Base-by-base conservation (phyloP, 2,329 filamentous ascomycete species). In the Pseudogymnoascus sp. region DNA sequence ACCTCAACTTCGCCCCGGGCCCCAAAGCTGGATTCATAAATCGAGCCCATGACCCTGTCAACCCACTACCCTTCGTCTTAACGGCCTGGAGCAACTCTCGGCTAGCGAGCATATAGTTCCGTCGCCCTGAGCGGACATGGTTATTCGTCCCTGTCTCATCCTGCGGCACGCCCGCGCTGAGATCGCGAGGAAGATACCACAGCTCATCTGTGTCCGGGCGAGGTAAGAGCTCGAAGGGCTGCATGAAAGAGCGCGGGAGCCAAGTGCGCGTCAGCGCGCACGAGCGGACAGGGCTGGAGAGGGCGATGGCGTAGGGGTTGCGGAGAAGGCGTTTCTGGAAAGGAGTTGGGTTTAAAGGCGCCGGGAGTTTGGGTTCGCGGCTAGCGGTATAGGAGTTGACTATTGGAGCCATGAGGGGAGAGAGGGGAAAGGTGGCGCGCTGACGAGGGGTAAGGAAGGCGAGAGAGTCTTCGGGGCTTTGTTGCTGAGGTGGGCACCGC, bases 261-360 rank as follows among this genome's bases (percentile, higher is more conserved):
- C 70, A 69, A 0, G 72, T 70, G 0, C 68, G 64, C 1, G 85
- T 84, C 33, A 81, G 70, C 21, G 73, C 68, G 68, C 87, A 90
- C 62, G 71, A 67, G 61, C 89, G 84, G 21, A 87, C 62, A 0
- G 85, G 83, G 0, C 82, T 81, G 31, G 82, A 82, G 21, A 92
- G 79, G 5, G 85, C 82, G 48, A 79, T 79, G 2, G 88, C 87
- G 67, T 83, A 91, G 2, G 86, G 78, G 66, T 89, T 92, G 38
- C 78, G 78, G 31, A 75, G 76, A 1, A 91, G 74, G 63, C 83
- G 80, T 62, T 77, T 78, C 68, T 87, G 83, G 63, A 90, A 71
- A 48, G 70, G 36, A 63, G 74, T 74, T 0, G 71, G 68, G 63
- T 78, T 78, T 44, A 73, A 38, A n/a, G 59, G 36, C 62, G 71